phyloP scores from a whole-genome alignment of 768 basidiomycete genomes.

The Termitomyces sp. region DNA sequence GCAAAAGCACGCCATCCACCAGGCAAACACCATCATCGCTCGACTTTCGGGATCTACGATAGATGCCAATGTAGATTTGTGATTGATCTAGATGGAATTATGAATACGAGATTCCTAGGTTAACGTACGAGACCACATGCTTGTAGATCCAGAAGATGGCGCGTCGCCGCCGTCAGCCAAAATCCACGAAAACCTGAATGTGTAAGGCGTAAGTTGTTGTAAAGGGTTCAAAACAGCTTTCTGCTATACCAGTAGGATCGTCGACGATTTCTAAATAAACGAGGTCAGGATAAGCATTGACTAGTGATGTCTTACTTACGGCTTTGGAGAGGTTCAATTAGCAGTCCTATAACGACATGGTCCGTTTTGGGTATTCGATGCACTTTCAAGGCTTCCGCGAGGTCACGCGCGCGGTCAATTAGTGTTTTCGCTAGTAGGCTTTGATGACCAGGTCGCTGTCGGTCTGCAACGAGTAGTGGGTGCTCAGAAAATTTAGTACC shows the following conservation, averaged over 20 bases:
- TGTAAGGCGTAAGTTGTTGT: not conserved
- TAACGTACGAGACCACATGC: constrained; percentile 29
- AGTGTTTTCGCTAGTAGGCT: constrained; percentile 75
- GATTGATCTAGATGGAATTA: constrained; percentile 58
- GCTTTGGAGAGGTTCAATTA: constrained; percentile 82
- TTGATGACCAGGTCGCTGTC: constrained; percentile 62
- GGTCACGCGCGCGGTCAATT: constrained; percentile 76
- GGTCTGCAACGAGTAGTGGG: constrained; percentile 74
- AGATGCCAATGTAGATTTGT: constrained; percentile 69
- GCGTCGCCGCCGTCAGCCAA: constrained; percentile 75
- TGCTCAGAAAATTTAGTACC: constrained; percentile 94
- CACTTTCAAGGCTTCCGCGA: constrained; percentile 83
- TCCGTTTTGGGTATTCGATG: constrained; percentile 76
- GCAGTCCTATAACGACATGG: constrained; percentile 74
- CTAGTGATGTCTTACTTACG: constrained; percentile 52
- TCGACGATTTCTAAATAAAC: constrained; percentile 58
- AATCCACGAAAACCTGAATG: constrained; percentile 74
- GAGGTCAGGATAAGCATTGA: constrained; percentile 6
- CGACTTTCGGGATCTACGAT: constrained; percentile 72
- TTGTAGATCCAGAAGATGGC: constrained; percentile 73
- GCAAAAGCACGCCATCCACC: constrained; percentile 88
- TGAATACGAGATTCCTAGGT: constrained; percentile 5
- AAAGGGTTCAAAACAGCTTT: constrained; percentile 6
- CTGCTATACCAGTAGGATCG: constrained; percentile 56
- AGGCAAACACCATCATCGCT: constrained; percentile 85